Conservation (phyloP, 2,329 filamentous ascomycete genomes). For the Apiospora rasikravindrae region DNA sequence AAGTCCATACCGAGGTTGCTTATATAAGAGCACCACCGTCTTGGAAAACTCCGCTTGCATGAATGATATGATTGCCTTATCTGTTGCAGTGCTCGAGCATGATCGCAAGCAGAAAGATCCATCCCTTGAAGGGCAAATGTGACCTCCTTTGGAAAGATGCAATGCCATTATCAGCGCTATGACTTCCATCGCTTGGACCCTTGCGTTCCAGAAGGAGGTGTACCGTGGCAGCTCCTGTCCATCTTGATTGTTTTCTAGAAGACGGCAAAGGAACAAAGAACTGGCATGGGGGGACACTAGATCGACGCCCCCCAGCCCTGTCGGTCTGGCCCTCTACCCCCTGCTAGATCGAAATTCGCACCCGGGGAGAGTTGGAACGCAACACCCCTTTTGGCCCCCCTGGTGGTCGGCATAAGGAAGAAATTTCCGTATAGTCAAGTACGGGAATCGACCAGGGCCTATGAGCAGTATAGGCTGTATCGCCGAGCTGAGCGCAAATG, state of each 20-base stretch:
- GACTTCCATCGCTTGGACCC: conserved; percentile 1
- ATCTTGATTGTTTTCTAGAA: conserved; percentile 12
- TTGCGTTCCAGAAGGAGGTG: neutral
- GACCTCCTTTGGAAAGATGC: neutral
- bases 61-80: neutral
- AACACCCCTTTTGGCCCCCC: conserved; percentile 10
- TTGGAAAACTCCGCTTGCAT: conserved; percentile 1
- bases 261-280: neutral
- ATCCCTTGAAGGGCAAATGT: neutral
- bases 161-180: neutral
- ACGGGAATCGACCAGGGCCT: neutral
- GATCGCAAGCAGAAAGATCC: neutral
- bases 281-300: neutral
- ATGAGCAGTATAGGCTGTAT: neutral
- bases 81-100: neutral
- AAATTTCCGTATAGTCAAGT: conserved; percentile 5
- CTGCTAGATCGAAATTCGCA: conserved; percentile 17
- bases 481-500: neutral
- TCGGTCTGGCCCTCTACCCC: conserved; percentile 4
- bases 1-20: neutral
- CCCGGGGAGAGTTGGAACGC: conserved; percentile 1
- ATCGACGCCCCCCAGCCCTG: conserved; percentile 6
- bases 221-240: neutral
- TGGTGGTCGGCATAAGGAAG: neutral
- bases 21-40: neutral